Evolutionary conservation across 306 rosid genomes (phyloP), one percentile per base, ranked within the genome.

Genomic region (Begonia fuchsioides): DNA sequence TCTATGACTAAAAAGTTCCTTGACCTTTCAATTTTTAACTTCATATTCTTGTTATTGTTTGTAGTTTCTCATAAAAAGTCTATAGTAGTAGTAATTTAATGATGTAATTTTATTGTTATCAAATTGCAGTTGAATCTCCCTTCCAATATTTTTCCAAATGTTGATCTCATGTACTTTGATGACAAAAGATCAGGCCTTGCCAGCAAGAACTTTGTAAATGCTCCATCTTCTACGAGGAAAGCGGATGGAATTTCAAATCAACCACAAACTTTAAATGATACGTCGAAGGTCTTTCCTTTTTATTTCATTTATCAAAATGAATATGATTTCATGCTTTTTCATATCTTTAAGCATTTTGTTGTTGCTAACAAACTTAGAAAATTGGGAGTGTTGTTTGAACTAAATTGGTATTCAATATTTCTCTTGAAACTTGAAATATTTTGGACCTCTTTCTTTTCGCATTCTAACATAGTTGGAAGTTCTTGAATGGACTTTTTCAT

Each of bases 121-220:
- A n/a, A n/a, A 41, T 41, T 41, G 63, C 86, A 92, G 98, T 61
- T 92, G 65, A 86, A 76, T 70, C 73, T 92, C 53, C 68, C 96
- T 43, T 59, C 94, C 38, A 62, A 62, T 61, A 56, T 92, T 61
- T 69, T 72, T 68, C 86, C 94, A 38, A 53, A 81, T 48, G 48
- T 81, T 50, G 87, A 85, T 35, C 57, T 72, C 44, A 58, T 83
- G 15, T 75, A 65, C 62, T 26, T 54, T 14, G 74, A 72, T 52
- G 81, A 63, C 39, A 63, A 49, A 53, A 70, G 67, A 55, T 63
- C 75, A 32, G 68, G 60, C 47, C 11, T 58, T 47, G 56, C 79
- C 32, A 12, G 51, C 16, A 66, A 57, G 61, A 19, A 59, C 59
- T 12, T 44, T 69, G 61, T 43, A 68, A 63, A 47, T 46, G 58